Evolutionary conservation across 164 flowering plant genomes (phyloP).

Genomic region (Macadamia tetraphylla): DNA sequence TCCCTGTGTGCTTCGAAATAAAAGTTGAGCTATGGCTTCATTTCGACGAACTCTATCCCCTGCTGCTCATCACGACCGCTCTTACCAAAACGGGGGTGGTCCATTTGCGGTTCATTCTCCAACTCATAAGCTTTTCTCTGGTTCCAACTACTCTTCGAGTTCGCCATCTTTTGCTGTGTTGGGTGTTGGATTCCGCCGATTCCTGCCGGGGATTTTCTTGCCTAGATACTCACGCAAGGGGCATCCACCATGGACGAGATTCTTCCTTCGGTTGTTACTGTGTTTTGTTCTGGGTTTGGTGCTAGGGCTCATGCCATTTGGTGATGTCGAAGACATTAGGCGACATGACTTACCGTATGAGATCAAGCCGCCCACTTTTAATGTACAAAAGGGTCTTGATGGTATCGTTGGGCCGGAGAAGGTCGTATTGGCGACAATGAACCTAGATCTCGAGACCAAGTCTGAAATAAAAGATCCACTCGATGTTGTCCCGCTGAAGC

Average conservation of each 20-base stretch:
- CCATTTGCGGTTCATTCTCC: conserved; percentile 31
- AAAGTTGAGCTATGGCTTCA: conserved; percentile 51
- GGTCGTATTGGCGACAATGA: conserved; percentile 20
- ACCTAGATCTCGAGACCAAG: conserved; percentile 12
- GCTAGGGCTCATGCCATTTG: conserved; percentile 57
- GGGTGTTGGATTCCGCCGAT: conserved; percentile 14
- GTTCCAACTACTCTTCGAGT: conserved; percentile 17
- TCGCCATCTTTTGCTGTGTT: conserved; percentile 10
- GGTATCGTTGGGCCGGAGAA: conserved; percentile 12
- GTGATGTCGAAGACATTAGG: conserved; percentile 21
- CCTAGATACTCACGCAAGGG: conserved; percentile 30
- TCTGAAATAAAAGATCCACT: conserved; percentile 11
- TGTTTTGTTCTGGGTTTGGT: conserved; percentile 64
- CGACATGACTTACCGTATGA: conserved; percentile 35
- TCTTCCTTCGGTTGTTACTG: conserved; percentile 28
- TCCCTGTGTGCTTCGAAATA: not conserved
- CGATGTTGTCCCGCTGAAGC: conserved; percentile 42
- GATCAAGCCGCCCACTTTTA: conserved; percentile 30
- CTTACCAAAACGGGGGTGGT: conserved; percentile 33
- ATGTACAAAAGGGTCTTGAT: conserved; percentile 13
- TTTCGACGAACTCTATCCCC: conserved; percentile 69
- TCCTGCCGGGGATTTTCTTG: conserved; percentile 21
- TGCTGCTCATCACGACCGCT: conserved; percentile 50
- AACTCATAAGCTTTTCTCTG: conserved; percentile 32
- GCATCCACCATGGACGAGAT: conserved; percentile 27